Conservation (phyloP, 2,329 filamentous ascomycete genomes). For the Epichloe gansuensis region DNA sequence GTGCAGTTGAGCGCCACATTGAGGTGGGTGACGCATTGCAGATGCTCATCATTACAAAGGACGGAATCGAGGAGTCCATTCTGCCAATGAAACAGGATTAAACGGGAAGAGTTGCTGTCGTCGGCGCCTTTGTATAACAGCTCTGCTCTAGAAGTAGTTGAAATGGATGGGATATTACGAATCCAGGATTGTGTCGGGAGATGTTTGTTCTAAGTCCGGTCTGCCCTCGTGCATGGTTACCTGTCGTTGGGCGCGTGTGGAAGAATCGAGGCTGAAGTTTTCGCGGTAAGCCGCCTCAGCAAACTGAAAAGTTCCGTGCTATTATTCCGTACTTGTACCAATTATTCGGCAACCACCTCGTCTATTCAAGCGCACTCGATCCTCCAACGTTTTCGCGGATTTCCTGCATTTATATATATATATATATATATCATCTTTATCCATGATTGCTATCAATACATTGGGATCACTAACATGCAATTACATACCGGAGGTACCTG, state of each 20-base stretch:
- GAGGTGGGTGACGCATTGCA: conserved; percentile 95
- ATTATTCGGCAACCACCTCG: neutral
- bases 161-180: neutral
- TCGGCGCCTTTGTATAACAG: conserved; percentile 3
- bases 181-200: neutral
- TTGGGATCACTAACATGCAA: too few species aligned
- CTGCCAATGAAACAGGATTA: conserved; percentile 85
- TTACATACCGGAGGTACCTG: too few species aligned
- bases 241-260: too few species aligned
- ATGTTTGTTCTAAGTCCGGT: neutral
- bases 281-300: too few species aligned
- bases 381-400: neutral
- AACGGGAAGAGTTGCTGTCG: conserved; percentile 1
- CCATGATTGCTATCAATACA: too few species aligned
- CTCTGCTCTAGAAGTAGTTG: conserved; percentile 2
- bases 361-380: neutral
- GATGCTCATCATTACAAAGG: conserved; percentile 82
- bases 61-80: conserved; percentile 80
- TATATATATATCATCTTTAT: too few species aligned
- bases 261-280: too few species aligned
- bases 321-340: too few species aligned
- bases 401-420: neutral
- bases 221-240: too few species aligned
- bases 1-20: conserved; percentile 95
- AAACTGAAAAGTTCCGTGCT: too few species aligned